These are phyloP conservation scores for Lippia alba DNA, from an alignment of 305 asterid genomes.

Conservation along the genomic window DNA sequence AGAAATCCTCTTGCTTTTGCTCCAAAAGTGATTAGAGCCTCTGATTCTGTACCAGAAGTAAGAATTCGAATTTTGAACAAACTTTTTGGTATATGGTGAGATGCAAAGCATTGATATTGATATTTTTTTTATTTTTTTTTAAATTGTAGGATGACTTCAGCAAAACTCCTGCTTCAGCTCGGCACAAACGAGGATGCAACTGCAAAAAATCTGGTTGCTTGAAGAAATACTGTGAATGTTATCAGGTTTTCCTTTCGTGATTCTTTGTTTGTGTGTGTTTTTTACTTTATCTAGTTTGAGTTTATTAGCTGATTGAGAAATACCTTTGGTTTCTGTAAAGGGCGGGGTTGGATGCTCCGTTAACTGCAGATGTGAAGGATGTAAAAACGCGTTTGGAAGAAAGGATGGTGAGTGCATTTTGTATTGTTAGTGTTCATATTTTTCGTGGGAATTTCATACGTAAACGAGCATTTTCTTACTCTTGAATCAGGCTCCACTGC, in stretches of 20 bases:
- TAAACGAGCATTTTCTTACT: constrained; percentile 5
- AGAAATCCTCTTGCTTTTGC: constrained; percentile 97
- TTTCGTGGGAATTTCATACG: not conserved
- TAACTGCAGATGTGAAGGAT: constrained; percentile 98
- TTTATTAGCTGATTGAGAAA: constrained; percentile 38
- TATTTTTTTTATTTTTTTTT: constrained; percentile 16
- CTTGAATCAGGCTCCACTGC: constrained; percentile 40
- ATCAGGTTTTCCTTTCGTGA: constrained; percentile 61
- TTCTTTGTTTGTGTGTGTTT: not conserved
- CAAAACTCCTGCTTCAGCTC: constrained; percentile 96
- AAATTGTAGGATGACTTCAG: constrained; percentile 66
- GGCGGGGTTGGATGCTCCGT: constrained; percentile 98
- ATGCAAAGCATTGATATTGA: not conserved
- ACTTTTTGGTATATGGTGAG: constrained; percentile 1
- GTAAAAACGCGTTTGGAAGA: constrained; percentile 86
- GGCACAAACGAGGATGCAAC: constrained; percentile 99
- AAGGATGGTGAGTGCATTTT: constrained; percentile 69
- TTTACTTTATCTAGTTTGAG: constrained; percentile 12
- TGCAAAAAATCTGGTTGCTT: constrained; percentile 97
- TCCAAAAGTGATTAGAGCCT: constrained; percentile 81
- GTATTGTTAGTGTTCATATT: not conserved
- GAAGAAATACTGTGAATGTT: constrained; percentile 97
- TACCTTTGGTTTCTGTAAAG: constrained; percentile 41
- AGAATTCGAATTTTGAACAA: constrained; percentile 46
- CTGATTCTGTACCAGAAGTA: constrained; percentile 56